These are phyloP conservation scores for Hemileia vastatrix DNA, from an alignment of 1,284 basidiomycete species.

Conservation along the genomic window DNA sequence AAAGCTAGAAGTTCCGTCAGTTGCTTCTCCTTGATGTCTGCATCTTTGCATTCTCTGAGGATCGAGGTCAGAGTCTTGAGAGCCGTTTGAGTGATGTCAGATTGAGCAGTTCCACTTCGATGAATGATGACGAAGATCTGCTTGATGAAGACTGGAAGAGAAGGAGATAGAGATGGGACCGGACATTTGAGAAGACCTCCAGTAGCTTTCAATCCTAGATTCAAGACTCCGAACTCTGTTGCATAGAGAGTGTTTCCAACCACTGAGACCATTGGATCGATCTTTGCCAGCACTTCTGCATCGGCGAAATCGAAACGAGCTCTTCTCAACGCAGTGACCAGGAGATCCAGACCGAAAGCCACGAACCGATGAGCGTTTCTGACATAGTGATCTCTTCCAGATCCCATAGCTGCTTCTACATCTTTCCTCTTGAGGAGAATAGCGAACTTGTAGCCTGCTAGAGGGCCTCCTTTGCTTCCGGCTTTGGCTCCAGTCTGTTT, in stretches of 20 bases:
- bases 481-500: constrained; percentile 38
- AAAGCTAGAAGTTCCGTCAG: constrained; percentile 76
- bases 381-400: constrained; percentile 66
- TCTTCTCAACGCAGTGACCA: constrained; percentile 75
- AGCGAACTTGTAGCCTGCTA: constrained; percentile 16
- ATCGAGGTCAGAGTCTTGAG: constrained; percentile 77
- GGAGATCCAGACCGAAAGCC: constrained; percentile 81
- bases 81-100: constrained; percentile 77
- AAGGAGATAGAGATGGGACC: constrained; percentile 63
- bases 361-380: constrained; percentile 82
- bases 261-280: constrained; percentile 75
- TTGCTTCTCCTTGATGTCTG: constrained; percentile 79
- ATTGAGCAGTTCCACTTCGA: constrained; percentile 74
- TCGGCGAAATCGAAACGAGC: constrained; percentile 78
- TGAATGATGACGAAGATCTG: constrained; percentile 81
- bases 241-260: constrained; percentile 93
- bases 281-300: constrained; percentile 58
- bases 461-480: constrained; percentile 11
- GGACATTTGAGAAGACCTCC: constrained; percentile 77
- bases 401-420: constrained; percentile 48
- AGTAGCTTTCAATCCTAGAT: constrained; percentile 67
- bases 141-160: constrained; percentile 70
- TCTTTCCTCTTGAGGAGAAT: constrained; percentile 47
- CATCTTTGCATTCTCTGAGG: constrained; percentile 69
- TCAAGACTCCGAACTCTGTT: constrained; percentile 65